Evolutionary conservation across 352 stramenopile species (phyloP), one percentile per base, ranked within the genome.

Genomic region (Globisporangium uncinulatum): DNA sequence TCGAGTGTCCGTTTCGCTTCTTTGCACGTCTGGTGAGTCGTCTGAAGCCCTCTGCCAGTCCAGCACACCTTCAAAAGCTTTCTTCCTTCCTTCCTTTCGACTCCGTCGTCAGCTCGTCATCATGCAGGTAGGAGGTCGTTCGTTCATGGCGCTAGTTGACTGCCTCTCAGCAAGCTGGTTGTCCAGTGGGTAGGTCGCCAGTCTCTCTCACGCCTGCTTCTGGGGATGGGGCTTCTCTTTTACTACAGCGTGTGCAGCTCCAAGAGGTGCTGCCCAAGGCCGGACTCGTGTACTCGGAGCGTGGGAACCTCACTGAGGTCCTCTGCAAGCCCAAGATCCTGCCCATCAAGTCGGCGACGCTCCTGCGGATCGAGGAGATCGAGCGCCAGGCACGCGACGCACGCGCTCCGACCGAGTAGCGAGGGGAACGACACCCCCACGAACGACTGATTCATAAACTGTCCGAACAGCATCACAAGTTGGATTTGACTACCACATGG

Each of bases 321-420:
- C 64, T 96, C 21, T 96, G 88, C 67, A 96, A 96, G 41, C 88
- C 88, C 17, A 96, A 96, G 64, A 91, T 95, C 50, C 62, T 97
- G 61, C 84, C 88, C 4, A 93, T 97, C 67, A 95, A 96, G 67
- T 94, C 80, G 20, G 76, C 84, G 50, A 92, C 83, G 32, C 59
- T 96, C 58, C 57, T 94, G 50, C 72, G 76, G 51, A 93, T 96
- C 46, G 85, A 96, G 60, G 74, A 94, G 56, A 89, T 94, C 48
- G 86, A 95, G 62, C 76, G 73, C 48, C 77, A 91, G 57, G 81
- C 77, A 14, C 66, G 77, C 11, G 74, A 72, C 39, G 68, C 61
- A 17, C 61, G 63, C 19, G 15, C 57, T 9, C 59, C 61, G 24
- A 51, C 20, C 34, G 34, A 56, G 14, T n/a, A 8, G 19, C 17